Percentiles rank a stretch among this genome's conserved stretches.
These are phyloP conservation scores for Casuarina equisetifolia DNA, from an alignment of 306 rosid genomes.

Conservation along the genomic window DNA sequence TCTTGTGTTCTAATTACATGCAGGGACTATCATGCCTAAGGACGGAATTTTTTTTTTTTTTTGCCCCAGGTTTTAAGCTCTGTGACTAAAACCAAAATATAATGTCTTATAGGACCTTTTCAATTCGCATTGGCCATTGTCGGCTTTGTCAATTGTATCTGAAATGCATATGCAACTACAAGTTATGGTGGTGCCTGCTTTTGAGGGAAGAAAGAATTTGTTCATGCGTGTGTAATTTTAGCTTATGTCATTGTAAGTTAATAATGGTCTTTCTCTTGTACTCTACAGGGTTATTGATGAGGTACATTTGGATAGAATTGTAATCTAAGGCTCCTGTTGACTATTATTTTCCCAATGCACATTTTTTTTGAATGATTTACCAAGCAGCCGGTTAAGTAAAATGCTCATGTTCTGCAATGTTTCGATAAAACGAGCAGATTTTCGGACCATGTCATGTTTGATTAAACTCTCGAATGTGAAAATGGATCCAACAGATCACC, in stretches of 20 bases:
- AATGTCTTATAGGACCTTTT: not conserved
- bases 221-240: not conserved
- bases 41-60: not conserved
- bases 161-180: not conserved
- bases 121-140: not conserved
- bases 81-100: not conserved
- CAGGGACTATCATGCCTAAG: slow-evolving; percentile 3
- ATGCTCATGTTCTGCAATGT: not conserved
- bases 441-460: not conserved
- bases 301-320: not conserved
- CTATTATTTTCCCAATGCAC: not conserved
- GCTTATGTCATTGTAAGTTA: not conserved
- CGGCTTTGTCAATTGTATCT: not conserved
- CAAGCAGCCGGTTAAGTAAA: not conserved
- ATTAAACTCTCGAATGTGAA: not conserved
- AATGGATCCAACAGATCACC: not conserved
- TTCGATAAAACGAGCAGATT: not conserved
- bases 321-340: not conserved
- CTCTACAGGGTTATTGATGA: not conserved
- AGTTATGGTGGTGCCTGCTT: not conserved
- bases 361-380: not conserved
- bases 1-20: slow-evolving; percentile 11
- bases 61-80: not conserved
- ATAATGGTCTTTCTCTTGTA: not conserved
- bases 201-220: not conserved